Evolutionary conservation across 1,139 yeast genomes (phyloP).

Genomic region (Kodamaea alishanica): DNA sequence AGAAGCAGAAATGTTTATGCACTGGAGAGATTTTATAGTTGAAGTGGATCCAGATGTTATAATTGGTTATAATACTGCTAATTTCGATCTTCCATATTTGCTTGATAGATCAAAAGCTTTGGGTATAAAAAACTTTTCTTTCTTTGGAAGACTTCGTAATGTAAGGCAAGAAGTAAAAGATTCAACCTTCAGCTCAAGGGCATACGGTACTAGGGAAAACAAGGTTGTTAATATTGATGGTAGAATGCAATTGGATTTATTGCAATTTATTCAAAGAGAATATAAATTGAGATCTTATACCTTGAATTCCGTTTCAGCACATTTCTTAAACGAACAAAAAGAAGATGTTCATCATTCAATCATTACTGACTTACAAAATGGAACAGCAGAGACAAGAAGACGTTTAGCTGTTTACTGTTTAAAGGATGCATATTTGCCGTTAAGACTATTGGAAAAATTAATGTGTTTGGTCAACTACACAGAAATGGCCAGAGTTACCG

Average conservation of each 20-base stretch:
- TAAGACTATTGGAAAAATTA: constrained; percentile 80
- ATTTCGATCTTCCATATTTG: constrained; percentile 92
- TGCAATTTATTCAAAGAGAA: constrained; percentile 92
- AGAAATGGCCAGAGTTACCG: constrained; percentile 99
- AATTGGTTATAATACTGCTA: constrained; percentile 92
- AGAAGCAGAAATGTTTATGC: constrained; percentile 78
- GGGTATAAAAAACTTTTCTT: constrained; percentile 68
- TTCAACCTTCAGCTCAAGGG: constrained; percentile 85
- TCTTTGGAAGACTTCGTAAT: constrained; percentile 69
- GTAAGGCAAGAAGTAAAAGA: constrained; percentile 77
- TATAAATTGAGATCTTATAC: constrained; percentile 93
- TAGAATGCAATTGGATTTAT: constrained; percentile 87
- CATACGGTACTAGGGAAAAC: constrained; percentile 94
- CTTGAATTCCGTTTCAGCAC: constrained; percentile 91
- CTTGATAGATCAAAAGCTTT: constrained; percentile 82
- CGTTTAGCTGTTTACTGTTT: constrained; percentile 95
- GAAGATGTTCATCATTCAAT: constrained; percentile 98
- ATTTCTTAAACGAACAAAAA: constrained; percentile 90
- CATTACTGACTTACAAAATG: constrained; percentile 91
- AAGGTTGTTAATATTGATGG: constrained; percentile 93
- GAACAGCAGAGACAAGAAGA: constrained; percentile 87
- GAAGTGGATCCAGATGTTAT: constrained; percentile 93
- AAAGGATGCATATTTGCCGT: constrained; percentile 91
- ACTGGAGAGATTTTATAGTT: constrained; percentile 82
- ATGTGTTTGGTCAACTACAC: constrained; percentile 97